Base-by-base conservation (phyloP, 192 early-diverging fungal genomes). In the Rhizophlyctis rosea region DNA sequence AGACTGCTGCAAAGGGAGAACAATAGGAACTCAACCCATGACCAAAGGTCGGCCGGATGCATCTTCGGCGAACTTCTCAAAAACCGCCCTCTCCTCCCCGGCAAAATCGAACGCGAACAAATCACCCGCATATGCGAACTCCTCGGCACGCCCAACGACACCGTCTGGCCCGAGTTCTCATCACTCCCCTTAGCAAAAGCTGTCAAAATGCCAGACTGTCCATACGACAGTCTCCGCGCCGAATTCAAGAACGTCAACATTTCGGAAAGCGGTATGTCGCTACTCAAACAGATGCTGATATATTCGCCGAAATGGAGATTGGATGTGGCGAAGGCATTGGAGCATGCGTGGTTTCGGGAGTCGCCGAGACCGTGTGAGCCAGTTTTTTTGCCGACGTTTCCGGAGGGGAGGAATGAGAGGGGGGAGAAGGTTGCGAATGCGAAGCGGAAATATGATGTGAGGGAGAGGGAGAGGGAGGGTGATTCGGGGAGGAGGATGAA, bases 21-120 rank as follows among this genome's bases (percentile, higher is more conserved):
- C 39, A 47, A 47, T 13, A 47, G 39, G n/a, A 9, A n/a, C 39
- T 13, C 11, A 47, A 47, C 39, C 39, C 11, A 2, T 50, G 9
- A 47, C 29, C n/a, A 71, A 50, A 91, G 91, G 91, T 91, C 94
- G 1, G 81, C 91, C 0, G 96, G 94, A 3, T 98, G 94, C 72
- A 96, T 98, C 21, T 93, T 96, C 81, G 93, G 86, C 28, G 96
- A 98, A 64, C 82, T 98, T 71, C 72, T 98, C 47, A 78, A 80
- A 0, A 69, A 85, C 54, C 60, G 61, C 3, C 92, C 94, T 1
- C 76, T 94, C 13, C 73, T 96, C 47, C 90, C 91, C 0, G 94
- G 94, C n/a, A 90, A 88, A 60, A 87, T 87, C 57, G 92, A 99
- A 65, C 80, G 83, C 57, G 83, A 90, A 60, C 96, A 99, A 63